phyloP scores from a whole-genome alignment of 768 basidiomycete genomes.

The Psilocybe azurescens region DNA sequence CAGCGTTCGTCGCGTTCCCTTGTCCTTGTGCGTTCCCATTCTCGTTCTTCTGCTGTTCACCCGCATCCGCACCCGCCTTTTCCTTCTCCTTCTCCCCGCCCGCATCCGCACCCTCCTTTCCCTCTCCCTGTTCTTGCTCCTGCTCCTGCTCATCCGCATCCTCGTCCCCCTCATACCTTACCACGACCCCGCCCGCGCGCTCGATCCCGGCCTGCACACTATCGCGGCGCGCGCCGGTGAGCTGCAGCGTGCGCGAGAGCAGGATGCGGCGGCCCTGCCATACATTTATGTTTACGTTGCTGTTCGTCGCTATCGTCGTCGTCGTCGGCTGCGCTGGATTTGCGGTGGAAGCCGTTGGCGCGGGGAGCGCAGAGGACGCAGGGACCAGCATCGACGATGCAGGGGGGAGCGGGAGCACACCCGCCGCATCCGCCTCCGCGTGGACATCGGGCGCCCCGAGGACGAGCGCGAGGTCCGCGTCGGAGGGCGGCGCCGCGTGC shows the following conservation, averaged over 20 bases:
- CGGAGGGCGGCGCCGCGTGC: conserved; percentile 17
- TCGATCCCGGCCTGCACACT: conserved; percentile 66
- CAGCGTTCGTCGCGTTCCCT: no score
- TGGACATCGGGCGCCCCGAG: no score
- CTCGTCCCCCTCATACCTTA: conserved; percentile 28
- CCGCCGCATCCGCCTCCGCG: no score
- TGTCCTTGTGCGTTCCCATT: no score
- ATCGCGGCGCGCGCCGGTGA: conserved; percentile 51
- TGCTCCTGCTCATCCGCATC: conserved; percentile 2
- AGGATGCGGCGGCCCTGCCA: conserved; percentile 48
- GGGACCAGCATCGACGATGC: no score
- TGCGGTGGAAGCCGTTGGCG: no score
- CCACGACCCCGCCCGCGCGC: conserved; percentile 52
- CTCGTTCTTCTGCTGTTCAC: no score
- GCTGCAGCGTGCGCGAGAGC: conserved; percentile 61
- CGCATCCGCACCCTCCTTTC: not conserved
- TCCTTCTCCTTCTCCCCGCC: not conserved
- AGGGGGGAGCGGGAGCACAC: no score
- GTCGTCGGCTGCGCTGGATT: not conserved
- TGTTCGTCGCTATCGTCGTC: not conserved
- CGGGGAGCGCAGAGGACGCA: no score
- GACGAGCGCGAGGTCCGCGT: conserved; percentile 13
- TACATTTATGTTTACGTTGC: no score
- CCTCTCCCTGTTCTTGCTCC: no score
- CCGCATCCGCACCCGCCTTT: conserved; percentile 9